Evolutionary conservation across 371 early-diverging fungal genomes (phyloP).

Genomic region (Coemansia sp.): DNA sequence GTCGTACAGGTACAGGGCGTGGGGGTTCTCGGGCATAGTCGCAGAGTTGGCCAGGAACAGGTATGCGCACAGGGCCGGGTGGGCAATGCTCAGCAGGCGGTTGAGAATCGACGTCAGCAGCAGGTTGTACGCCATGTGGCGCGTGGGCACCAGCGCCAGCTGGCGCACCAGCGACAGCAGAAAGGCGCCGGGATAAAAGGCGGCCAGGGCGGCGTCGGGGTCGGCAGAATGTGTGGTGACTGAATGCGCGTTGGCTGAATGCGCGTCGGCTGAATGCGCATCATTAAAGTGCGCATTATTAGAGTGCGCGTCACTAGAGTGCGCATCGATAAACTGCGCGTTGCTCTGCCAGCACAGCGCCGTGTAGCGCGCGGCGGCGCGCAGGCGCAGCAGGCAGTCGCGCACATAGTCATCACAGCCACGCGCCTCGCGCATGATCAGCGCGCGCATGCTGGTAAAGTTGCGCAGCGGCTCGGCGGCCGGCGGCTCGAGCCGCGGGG

Average conservation of each 20-base stretch:
- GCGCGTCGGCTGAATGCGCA: too few relatives aligned
- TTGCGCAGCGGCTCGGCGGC: conserved; percentile 10
- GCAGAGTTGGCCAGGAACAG: conserved; percentile 44
- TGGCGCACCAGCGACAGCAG: conserved; percentile 37
- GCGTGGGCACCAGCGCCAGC: conserved; percentile 17
- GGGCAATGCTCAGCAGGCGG: conserved; percentile 31
- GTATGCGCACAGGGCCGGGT: conserved; percentile 36
- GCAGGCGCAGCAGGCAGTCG: conserved; percentile 24
- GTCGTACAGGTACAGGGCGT: conserved; percentile 24
- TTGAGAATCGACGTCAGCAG: conserved; percentile 47
- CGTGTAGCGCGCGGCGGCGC: conserved; percentile 9
- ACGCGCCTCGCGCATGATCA: conserved; percentile 31
- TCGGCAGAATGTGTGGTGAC: too few relatives aligned
- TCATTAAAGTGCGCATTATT: too few relatives aligned
- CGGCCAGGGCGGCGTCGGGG: conserved; percentile 5
- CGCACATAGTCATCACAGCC: conserved; percentile 47
- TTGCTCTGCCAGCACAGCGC: conserved; percentile 20
- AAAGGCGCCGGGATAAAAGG: conserved; percentile 46
- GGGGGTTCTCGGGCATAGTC: conserved; percentile 3
- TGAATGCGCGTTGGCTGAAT: too few relatives aligned
- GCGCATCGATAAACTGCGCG: not conserved
- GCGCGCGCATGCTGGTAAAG: conserved; percentile 30
- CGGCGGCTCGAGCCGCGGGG: not conserved
- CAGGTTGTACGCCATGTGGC: conserved; percentile 50
- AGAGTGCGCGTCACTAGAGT: not conserved